Evolutionary conservation across 352 stramenopile genomes (phyloP).

Genomic region (Globisporangium parvum): DNA sequence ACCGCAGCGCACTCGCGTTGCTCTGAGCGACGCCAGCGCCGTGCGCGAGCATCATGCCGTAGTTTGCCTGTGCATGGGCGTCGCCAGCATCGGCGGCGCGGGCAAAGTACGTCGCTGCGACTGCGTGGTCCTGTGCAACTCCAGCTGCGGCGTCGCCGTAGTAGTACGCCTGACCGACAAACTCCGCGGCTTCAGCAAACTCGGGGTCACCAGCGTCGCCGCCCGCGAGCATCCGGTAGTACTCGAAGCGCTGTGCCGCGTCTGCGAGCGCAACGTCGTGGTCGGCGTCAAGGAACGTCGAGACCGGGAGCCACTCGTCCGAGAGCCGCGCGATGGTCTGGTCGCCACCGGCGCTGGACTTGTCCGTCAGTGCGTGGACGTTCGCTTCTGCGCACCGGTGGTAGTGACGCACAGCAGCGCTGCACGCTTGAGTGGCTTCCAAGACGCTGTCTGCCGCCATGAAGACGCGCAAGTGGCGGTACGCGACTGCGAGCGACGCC

Average conservation of each 20-base stretch:
- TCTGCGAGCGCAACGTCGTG: constrained; percentile 23
- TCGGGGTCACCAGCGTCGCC: constrained; percentile 51
- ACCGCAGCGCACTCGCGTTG: constrained; percentile 48
- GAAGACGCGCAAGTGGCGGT: constrained; percentile 37
- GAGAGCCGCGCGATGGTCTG: constrained; percentile 36
- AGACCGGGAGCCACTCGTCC: constrained; percentile 27
- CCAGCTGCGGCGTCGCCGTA: constrained; percentile 61
- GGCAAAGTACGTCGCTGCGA: constrained; percentile 56
- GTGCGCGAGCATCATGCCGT: constrained; percentile 63
- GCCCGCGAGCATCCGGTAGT: constrained; percentile 50
- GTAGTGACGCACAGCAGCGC: constrained; percentile 38
- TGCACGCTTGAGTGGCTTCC: constrained; percentile 14
- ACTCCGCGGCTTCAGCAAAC: constrained; percentile 50
- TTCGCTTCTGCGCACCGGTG: constrained; percentile 55
- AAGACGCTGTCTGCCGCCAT: constrained; percentile 9
- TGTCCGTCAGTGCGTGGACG: constrained; percentile 39
- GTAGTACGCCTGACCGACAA: constrained; percentile 66
- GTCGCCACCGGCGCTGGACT: constrained; percentile 31
- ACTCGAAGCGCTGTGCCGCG: constrained; percentile 48
- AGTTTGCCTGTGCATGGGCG: constrained; percentile 58
- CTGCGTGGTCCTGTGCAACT: constrained; percentile 36
- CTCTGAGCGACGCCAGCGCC: constrained; percentile 56
- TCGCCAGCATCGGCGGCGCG: constrained; percentile 62
- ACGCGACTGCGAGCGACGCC: constrained; percentile 50
- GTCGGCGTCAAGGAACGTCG: constrained; percentile 17